Evolutionary conservation across 805 yeast species (phyloP).

Genomic region (Candida mattraensis): DNA sequence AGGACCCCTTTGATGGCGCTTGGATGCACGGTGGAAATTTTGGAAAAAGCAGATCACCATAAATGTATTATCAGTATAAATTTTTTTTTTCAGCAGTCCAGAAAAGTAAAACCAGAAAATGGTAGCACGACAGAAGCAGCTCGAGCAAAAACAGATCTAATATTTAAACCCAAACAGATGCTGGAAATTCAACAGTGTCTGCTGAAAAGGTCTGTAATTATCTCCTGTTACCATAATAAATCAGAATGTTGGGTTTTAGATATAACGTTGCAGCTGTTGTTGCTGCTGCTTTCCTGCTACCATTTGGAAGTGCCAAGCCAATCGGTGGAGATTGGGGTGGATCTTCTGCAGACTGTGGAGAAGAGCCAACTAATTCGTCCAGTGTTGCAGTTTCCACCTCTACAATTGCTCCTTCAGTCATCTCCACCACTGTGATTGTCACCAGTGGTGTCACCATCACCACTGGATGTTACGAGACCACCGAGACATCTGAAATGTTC

Average conservation of each 20-base stretch:
- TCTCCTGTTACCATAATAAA: background rate
- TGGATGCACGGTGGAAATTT: too few species aligned
- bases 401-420: slow-evolving; percentile 3
- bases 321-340: slow-evolving; percentile 4
- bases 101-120: too few species aligned
- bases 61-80: too few species aligned
- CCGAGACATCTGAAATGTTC: slow-evolving; percentile 3
- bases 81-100: too few species aligned
- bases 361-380: slow-evolving; percentile 1
- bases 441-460: slow-evolving; percentile 7
- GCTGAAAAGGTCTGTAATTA: background rate
- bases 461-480: slow-evolving; percentile 8
- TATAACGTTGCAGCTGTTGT: slow-evolving; percentile 8
- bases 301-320: slow-evolving; percentile 7
- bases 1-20: too few species aligned
- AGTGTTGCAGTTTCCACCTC: slow-evolving; percentile 1
- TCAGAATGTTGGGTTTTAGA: slow-evolving; percentile 11
- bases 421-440: slow-evolving; percentile 7
- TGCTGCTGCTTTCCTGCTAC: slow-evolving; percentile 7
- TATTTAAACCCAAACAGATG: too few species aligned
- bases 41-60: too few species aligned
- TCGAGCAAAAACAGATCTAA: too few species aligned
- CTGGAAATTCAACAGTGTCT: background rate
- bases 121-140: too few species aligned
- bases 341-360: slow-evolving; percentile 6